phyloP scores from a whole-genome alignment of 257 asterid genomes.

The Asclepias syriaca region DNA sequence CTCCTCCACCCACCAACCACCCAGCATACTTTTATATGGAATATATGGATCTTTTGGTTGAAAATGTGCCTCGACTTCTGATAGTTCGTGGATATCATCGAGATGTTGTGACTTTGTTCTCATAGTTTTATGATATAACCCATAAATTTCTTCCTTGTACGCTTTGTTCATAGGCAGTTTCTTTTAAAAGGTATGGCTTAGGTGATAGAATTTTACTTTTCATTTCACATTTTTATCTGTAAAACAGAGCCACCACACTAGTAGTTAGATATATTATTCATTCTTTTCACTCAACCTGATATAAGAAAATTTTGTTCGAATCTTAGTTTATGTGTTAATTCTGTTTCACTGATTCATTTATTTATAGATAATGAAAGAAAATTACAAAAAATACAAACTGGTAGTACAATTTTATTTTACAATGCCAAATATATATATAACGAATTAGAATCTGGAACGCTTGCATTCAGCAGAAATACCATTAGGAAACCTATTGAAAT shows the following conservation, averaged over 20 bases:
- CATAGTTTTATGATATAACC: conserved; percentile 33
- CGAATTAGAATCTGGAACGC: conserved; percentile 12
- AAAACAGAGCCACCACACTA: background rate
- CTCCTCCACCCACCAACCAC: conserved; percentile 87
- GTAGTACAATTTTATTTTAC: background rate
- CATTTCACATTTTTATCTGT: background rate
- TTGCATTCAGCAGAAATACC: conserved; percentile 18
- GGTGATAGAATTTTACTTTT: background rate
- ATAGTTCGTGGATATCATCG: conserved; percentile 88
- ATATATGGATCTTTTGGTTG: conserved; percentile 92
- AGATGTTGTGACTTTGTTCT: conserved; percentile 93
- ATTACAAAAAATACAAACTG: no score
- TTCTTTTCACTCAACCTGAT: background rate
- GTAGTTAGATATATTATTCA: background rate
- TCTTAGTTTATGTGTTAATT: no score
- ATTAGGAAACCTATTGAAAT: conserved; percentile 12
- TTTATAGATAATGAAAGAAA: no score
- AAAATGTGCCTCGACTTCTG: conserved; percentile 89
- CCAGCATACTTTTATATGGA: conserved; percentile 93
- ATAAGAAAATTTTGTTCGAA: background rate
- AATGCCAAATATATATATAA: background rate
- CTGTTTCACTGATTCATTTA: background rate
- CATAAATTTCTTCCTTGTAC: background rate
- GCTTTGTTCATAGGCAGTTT: background rate
- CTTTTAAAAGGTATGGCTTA: background rate